Evolutionary conservation across 768 basidiomycete species (phyloP).

Genomic region (Glaciozyma martinii): DNA sequence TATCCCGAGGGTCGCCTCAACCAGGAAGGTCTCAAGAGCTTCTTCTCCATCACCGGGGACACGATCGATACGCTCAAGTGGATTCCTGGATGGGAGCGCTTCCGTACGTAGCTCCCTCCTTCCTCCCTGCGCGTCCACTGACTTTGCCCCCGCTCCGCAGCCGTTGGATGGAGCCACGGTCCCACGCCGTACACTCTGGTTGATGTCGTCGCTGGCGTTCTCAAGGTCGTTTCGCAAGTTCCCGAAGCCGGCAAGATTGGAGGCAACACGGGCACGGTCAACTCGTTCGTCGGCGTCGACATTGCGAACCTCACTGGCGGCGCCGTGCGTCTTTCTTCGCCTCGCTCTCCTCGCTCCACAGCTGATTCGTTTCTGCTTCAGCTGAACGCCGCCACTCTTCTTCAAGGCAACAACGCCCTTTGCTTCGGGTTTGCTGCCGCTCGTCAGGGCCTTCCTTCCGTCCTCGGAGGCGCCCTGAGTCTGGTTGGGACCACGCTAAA

Average conservation of each 20-base stretch:
- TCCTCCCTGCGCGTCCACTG: neutral
- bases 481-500: neutral
- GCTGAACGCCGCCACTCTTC: neutral
- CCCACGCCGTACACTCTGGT: neutral
- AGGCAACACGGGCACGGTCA: neutral
- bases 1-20: neutral
- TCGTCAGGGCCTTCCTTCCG: neutral
- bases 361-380: neutral
- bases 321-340: neutral
- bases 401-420: slow-evolving; percentile 2
- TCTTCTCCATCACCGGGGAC: neutral
- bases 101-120: neutral
- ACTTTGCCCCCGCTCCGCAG: neutral
- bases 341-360: neutral
- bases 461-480: neutral
- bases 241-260: slow-evolving; percentile 1
- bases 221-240: neutral
- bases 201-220: neutral
- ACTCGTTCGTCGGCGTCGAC: neutral
- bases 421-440: neutral
- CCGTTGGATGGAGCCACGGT: neutral
- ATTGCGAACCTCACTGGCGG: neutral
- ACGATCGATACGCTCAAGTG: neutral
- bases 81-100: neutral
- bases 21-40: neutral